Percentiles rank a stretch among this genome's conserved stretches.
These are phyloP conservation scores for Moesziomyces globuligerus DNA, from an alignment of 1,284 basidiomycete genomes.

Conservation along the genomic window DNA sequence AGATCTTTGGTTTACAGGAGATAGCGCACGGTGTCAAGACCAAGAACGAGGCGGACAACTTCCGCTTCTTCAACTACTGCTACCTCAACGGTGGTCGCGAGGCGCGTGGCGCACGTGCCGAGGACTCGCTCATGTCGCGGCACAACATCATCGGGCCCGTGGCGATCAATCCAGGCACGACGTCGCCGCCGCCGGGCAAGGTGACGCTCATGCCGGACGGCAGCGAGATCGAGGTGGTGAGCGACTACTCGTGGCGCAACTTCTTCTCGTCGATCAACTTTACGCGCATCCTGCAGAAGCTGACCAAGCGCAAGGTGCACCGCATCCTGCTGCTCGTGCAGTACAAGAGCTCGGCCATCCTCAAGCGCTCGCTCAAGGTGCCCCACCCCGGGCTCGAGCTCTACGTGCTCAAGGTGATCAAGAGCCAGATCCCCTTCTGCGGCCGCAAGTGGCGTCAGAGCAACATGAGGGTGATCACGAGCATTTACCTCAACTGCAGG, in stretches of 20 bases:
- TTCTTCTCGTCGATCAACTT: slow-evolving; percentile 99
- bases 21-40: slow-evolving; percentile 83
- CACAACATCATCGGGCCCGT: slow-evolving; percentile 53
- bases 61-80: slow-evolving; percentile 95
- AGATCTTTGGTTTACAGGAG: slow-evolving; percentile 98
- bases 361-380: slow-evolving; percentile 93
- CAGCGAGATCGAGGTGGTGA: slow-evolving; percentile 78
- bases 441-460: slow-evolving; percentile 98
- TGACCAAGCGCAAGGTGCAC: slow-evolving; percentile 93
- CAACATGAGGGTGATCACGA: slow-evolving; percentile 99
- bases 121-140: slow-evolving; percentile 64
- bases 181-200: slow-evolving; percentile 38
- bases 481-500: slow-evolving; percentile 95
- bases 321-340: slow-evolving; percentile 95
- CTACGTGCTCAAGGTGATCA: slow-evolving; percentile 96
- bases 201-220: slow-evolving; percentile 39
- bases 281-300: slow-evolving; percentile 95
- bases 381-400: slow-evolving; percentile 93
- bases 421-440: slow-evolving; percentile 98
- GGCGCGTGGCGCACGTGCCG: slow-evolving; percentile 60
- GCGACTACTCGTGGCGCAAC: slow-evolving; percentile 96
- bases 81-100: slow-evolving; percentile 72
- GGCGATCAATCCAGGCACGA: slow-evolving; percentile 39
- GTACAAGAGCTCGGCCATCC: slow-evolving; percentile 88
- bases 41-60: slow-evolving; percentile 82